Base-by-base conservation (phyloP, 768 basidiomycete species). In the Pholiota conissans region DNA sequence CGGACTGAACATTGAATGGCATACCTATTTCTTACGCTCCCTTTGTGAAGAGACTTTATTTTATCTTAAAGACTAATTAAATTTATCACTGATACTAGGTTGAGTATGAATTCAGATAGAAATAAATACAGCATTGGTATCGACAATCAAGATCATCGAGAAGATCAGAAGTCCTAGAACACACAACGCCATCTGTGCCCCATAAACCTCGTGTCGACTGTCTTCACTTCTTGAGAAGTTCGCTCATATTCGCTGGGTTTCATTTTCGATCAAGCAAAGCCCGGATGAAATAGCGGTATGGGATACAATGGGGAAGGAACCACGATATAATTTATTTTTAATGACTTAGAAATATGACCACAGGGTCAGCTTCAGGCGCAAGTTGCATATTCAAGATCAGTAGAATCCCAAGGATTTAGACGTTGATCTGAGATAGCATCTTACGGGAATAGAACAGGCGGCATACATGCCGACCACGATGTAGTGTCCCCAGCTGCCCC, bases 161-260 rank as follows among this genome's bases (percentile, higher is more conserved):
- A 28, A 61, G 18, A 18, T 30, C 42, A 50, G 40, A n/a, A n/a
- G n/a, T n/a, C n/a, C n/a, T n/a, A n/a, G 55, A 58, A 54, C 52
- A 32, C 37, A 45, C 28, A 32, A 54, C 53, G 45, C 26, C 30
- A 56, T 69, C 63, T 65, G 70, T 62, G 55, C 68, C 70, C 70
- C 67, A 69, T 65, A 69, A 72, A 53, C 70, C 71, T 71, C 69
- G 55, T 71, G 70, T 52, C 37, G 37, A 49, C 37, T 37, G 29
- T 55, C 30, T 24, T 42, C 18, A 28, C 28, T 55, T 55, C 54
- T 58, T 48, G 22, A 18, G 20, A 42, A 20, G 28, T 39, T 34
- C 34, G 49, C 20, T 20, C 37, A 22, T 27, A 51, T 57, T 59
- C 65, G 65, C 63, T 64, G 65, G 57, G 62, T 67, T 63, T 58